These are phyloP conservation scores for Grigorovia humatica DNA, from an alignment of 805 yeast genomes.

Conservation along the genomic window DNA sequence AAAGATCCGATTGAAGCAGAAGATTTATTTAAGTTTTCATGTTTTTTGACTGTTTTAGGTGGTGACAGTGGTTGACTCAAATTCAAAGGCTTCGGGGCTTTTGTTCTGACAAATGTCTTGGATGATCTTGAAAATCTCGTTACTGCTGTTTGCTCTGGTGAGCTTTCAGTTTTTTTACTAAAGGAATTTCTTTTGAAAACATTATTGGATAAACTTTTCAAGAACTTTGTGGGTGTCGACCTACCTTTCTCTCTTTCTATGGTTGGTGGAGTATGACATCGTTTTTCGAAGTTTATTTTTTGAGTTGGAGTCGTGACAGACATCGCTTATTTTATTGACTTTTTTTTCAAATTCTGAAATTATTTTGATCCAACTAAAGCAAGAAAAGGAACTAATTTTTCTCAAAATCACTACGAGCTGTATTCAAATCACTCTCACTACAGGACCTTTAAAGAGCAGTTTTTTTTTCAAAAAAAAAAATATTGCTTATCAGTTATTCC, in stretches of 20 bases:
- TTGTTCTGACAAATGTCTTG: conserved; percentile 10
- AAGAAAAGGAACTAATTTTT: too few species aligned
- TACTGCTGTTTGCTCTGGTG: conserved; percentile 1
- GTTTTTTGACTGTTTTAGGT: conserved; percentile 15
- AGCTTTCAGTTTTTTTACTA: conserved; percentile 3
- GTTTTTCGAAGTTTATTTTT: conserved; percentile 8
- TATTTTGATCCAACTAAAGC: too few species aligned
- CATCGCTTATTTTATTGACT: not conserved
- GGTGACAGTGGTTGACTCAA: conserved; percentile 17
- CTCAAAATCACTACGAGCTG: too few species aligned
- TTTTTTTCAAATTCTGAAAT: too few species aligned
- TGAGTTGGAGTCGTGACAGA: conserved; percentile 11
- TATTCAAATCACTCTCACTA: not conserved
- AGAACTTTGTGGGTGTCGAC: conserved; percentile 14
- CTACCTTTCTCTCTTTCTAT: conserved; percentile 11
- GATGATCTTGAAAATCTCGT: conserved; percentile 1
- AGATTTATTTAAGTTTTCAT: not conserved
- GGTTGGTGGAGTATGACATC: conserved; percentile 29
- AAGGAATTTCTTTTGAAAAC: conserved; percentile 17
- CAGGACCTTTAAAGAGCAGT: not conserved
- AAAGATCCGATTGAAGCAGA: not conserved
- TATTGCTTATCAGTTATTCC: not conserved
- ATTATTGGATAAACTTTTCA: conserved; percentile 21
- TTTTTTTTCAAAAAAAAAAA: too few species aligned
- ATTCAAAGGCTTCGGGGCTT: conserved; percentile 17